Evolutionary conservation across 192 early-diverging fungal genomes (phyloP).

Genomic region (Obelidium mucronatum): DNA sequence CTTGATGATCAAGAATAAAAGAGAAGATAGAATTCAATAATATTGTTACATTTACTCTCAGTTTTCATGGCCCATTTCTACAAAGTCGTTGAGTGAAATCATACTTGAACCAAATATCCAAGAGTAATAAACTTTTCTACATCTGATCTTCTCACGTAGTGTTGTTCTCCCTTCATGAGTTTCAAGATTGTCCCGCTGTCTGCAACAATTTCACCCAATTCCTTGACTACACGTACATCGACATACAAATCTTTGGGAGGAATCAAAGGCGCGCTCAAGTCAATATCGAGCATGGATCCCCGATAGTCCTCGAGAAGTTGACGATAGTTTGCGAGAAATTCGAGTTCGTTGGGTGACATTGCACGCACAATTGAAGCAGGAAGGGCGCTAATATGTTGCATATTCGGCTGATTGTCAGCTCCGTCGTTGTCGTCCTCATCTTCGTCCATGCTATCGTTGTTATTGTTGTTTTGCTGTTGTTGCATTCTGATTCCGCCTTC

Average conservation of each 20-base stretch:
- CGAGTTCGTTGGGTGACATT: slow-evolving; percentile 63
- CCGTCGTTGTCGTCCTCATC: slow-evolving; percentile 2
- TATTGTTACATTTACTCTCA: too few relatives aligned
- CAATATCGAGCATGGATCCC: slow-evolving; percentile 69
- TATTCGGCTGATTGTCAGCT: not conserved
- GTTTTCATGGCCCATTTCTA: too few relatives aligned
- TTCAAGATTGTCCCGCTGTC: slow-evolving; percentile 80
- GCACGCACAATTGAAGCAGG: slow-evolving; percentile 45
- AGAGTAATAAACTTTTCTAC: slow-evolving; percentile 87
- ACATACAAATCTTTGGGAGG: slow-evolving; percentile 94
- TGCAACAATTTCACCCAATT: slow-evolving; percentile 90
- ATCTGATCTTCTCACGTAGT: slow-evolving; percentile 85
- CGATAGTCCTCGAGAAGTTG: slow-evolving; percentile 73
- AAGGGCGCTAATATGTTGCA: slow-evolving; percentile 33
- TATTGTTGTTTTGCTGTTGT: slow-evolving; percentile 11
- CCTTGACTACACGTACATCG: slow-evolving; percentile 86
- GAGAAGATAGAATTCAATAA: too few relatives aligned
- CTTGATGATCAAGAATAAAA: too few relatives aligned
- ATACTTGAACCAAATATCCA: slow-evolving; percentile 84
- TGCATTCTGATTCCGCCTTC: not conserved
- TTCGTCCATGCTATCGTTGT: slow-evolving; percentile 27
- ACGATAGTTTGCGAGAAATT: slow-evolving; percentile 72
- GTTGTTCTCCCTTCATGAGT: slow-evolving; percentile 82
- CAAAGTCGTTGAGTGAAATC: too few relatives aligned
- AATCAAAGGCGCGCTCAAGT: slow-evolving; percentile 76